These are phyloP conservation scores for Amesomyces nigricolor DNA, from an alignment of 2,329 filamentous ascomycete genomes.

Conservation along the genomic window DNA sequence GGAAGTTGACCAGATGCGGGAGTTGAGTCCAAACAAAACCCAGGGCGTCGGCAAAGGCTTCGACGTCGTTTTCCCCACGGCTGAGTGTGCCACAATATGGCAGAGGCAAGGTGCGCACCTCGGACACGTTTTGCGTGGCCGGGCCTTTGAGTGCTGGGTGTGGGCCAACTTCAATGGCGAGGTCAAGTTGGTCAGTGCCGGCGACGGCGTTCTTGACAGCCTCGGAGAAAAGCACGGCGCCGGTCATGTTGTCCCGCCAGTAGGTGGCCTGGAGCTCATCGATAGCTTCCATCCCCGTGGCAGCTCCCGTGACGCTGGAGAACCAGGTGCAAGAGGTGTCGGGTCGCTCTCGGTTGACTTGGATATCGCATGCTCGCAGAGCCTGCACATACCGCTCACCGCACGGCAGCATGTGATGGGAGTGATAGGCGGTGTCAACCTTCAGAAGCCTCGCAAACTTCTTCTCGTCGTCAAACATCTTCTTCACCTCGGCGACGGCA, in stretches of 20 bases:
- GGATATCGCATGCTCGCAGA: background rate
- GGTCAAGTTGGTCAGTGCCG: conserved; percentile 4
- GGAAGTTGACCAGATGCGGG: conserved; percentile 7
- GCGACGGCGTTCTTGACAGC: conserved; percentile 9
- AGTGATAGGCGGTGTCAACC: conserved; percentile 30
- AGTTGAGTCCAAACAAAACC: conserved; percentile 13
- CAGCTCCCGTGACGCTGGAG: background rate
- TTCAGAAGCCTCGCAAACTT: conserved; percentile 23
- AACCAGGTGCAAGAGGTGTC: background rate
- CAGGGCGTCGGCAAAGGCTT: conserved; percentile 3
- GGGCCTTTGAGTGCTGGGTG: conserved; percentile 40
- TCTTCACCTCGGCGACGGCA: conserved; percentile 17
- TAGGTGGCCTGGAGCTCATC: conserved; percentile 16
- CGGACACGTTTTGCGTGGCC: conserved; percentile 1
- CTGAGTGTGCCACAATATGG: conserved; percentile 10
- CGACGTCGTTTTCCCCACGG: conserved; percentile 8
- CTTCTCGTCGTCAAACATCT: conserved; percentile 11
- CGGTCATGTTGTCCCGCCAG: conserved; percentile 24
- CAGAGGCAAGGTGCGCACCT: background rate
- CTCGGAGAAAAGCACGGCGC: conserved; percentile 26
- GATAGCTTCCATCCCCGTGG: background rate
- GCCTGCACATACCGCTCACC: conserved; percentile 18
- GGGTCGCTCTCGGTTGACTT: too few relatives aligned
- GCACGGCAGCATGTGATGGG: conserved; percentile 26
- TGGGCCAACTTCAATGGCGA: conserved; percentile 33